phyloP scores from a whole-genome alignment of 192 early-diverging fungal species.

The Gamsiella multidivaricata region DNA sequence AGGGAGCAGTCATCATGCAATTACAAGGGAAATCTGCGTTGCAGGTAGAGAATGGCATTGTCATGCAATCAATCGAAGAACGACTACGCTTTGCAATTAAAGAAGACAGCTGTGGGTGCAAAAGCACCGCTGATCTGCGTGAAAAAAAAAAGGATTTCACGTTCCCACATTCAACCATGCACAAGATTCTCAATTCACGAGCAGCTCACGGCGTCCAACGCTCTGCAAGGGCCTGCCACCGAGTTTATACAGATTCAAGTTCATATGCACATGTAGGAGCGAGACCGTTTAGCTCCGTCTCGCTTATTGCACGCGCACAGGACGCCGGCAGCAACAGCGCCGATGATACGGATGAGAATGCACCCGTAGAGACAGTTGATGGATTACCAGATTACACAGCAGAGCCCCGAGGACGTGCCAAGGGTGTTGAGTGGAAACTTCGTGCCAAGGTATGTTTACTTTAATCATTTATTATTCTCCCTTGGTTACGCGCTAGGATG shows the following conservation, averaged over 20 bases:
- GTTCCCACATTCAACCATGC: constrained; percentile 15
- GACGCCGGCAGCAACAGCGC: constrained; percentile 1
- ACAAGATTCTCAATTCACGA: constrained; percentile 3
- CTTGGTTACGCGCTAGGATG: background rate
- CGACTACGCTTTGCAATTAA: too few relatives aligned
- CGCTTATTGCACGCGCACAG: constrained; percentile 16
- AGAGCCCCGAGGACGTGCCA: constrained; percentile 42
- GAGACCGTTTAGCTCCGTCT: constrained; percentile 6
- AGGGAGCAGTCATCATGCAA: too few relatives aligned
- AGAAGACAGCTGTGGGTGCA: too few relatives aligned
- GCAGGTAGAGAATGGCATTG: too few relatives aligned
- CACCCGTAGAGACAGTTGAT: constrained; percentile 34
- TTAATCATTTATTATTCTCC: background rate
- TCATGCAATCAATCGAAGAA: too few relatives aligned
- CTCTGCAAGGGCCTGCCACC: constrained; percentile 1
- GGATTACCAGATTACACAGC: constrained; percentile 52
- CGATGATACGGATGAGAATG: background rate
- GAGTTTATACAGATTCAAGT: background rate
- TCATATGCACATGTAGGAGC: background rate
- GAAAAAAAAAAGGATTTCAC: too few relatives aligned
- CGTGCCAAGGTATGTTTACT: constrained; percentile 40
- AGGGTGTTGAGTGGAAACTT: constrained; percentile 54
- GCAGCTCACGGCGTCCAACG: background rate
- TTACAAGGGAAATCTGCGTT: too few relatives aligned
- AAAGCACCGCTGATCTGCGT: too few relatives aligned